A percentile compares a stretch with the other conserved stretches of the same genome.
Evolutionary conservation across 257 asterid species (phyloP).

Genomic region (Solanum arcanum): DNA sequence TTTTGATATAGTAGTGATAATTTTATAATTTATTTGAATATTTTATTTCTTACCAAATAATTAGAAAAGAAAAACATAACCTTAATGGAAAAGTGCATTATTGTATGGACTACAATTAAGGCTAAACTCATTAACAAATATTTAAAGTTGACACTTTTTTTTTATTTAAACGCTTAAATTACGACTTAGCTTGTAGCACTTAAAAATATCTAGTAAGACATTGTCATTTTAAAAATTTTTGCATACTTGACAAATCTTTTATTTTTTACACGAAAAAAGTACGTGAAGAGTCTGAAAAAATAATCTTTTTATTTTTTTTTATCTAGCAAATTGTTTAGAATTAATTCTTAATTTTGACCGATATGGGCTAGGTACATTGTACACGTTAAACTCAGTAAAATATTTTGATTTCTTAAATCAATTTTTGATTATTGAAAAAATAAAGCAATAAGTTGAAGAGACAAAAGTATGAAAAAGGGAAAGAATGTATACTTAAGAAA

Average conservation of each 20-base stretch:
- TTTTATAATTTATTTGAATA: neutral
- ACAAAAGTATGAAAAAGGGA: neutral
- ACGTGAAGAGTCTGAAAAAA: neutral
- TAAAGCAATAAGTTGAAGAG: neutral
- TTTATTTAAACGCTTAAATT: too few species aligned
- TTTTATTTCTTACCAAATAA: too few species aligned
- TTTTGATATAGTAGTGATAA: neutral
- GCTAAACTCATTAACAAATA: too few species aligned
- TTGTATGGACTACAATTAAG: neutral
- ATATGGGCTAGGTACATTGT: neutral
- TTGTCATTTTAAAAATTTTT: neutral
- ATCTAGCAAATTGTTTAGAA: neutral
- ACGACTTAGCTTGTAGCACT: neutral
- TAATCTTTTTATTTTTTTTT: too few species aligned
- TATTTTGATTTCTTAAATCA: neutral
- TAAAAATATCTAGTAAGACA: too few species aligned
- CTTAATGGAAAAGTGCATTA: neutral
- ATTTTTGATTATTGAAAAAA: neutral
- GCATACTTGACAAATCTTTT: too few species aligned
- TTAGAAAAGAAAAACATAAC: neutral
- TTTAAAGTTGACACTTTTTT: neutral
- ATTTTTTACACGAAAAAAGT: neutral
- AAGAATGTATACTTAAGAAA: neutral
- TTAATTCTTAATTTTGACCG: neutral
- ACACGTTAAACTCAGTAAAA: neutral